Base-by-base conservation (phyloP, 2,329 filamentous ascomycete species). In the Penicillium sp. region DNA sequence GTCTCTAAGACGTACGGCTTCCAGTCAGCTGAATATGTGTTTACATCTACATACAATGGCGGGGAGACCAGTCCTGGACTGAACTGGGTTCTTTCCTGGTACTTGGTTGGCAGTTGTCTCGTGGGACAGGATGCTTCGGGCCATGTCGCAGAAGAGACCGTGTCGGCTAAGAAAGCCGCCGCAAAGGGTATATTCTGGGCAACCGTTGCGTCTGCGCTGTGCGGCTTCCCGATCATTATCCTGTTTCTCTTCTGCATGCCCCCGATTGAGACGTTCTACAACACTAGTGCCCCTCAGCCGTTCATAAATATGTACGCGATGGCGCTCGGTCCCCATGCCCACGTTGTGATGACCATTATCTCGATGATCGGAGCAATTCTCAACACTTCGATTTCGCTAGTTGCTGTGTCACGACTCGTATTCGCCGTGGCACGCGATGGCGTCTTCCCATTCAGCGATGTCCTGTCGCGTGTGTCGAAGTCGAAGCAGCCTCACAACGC, bases 401-500 rank as follows among this genome's bases (percentile, higher is more conserved):
- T 83, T 2, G 82, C 81, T 4, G 79, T 79, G 16, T 84, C 81
- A 1, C 76, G 81, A 15, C 73, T 84, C 3, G 81, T 85, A 54
- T 84, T 83, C 65, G 82, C 82, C 29, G 81, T 85, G 3, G 82
- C 82, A 7, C 76, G 82, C 27, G 82, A 85, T 64, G 80, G 81
- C 23, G 80, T 84, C n/a, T 71, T 84, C 4, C 82, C 82, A 0
- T 82, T 77, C 65, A 83, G 81, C 2, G 64, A 75, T 16, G 80
- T 81, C 73, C 80, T 84, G 38, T 77, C 79, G 1, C 68, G 75
- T 7, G 81, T 84, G 3, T 76, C 76, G 15, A 71, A 74, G 8
- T 75, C 79, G 13, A 82, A 81, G 43, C 81, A 83, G 60, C 82
- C 82, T 1, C 76, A 76, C 13, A 83, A 84, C 60, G 82, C 82